phyloP scores from a whole-genome alignment of 352 stramenopile species.

The Thalassiosira mediterranea region DNA sequence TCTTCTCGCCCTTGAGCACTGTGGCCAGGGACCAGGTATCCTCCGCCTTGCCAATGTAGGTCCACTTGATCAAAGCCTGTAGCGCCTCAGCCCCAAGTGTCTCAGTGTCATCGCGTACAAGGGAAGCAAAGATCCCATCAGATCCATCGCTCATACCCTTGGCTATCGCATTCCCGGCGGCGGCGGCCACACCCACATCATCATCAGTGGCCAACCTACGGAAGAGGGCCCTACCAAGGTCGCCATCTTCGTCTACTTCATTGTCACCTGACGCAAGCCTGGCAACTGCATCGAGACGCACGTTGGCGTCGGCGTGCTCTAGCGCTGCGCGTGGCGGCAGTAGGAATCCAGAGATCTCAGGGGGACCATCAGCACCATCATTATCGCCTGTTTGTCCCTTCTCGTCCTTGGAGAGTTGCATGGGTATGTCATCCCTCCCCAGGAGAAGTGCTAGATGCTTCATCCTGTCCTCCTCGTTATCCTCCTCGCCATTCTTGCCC shows the following conservation, averaged over 20 bases:
- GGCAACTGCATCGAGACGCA: slow-evolving; percentile 67
- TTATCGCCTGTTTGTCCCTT: no score
- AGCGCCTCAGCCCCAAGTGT: slow-evolving; percentile 33
- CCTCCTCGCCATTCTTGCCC: no score
- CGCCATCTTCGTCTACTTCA: slow-evolving; percentile 24
- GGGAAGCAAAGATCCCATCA: slow-evolving; percentile 18
- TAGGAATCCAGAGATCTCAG: slow-evolving; percentile 12
- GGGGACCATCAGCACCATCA: no score
- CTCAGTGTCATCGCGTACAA: slow-evolving; percentile 36
- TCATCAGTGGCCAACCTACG: slow-evolving; percentile 65
- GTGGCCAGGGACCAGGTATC: background rate
- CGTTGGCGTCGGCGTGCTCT: slow-evolving; percentile 64
- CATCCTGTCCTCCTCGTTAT: no score
- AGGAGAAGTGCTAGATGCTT: slow-evolving; percentile 42
- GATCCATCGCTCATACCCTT: background rate
- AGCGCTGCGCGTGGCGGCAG: slow-evolving; percentile 70
- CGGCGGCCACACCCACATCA: slow-evolving; percentile 53
- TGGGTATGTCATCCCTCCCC: slow-evolving; percentile 10
- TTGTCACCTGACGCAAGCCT: slow-evolving; percentile 33
- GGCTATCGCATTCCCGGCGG: slow-evolving; percentile 48
- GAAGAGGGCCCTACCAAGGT: slow-evolving; percentile 59
- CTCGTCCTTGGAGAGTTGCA: no score
- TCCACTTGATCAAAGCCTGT: slow-evolving; percentile 39
- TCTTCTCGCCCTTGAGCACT: background rate
- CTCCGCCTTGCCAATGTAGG: slow-evolving; percentile 36